Percentiles rank a stretch among this genome's conserved stretches.
Evolutionary conservation across 2,329 filamentous ascomycete species (phyloP).

Genomic region (Pseudocercospora vitis): DNA sequence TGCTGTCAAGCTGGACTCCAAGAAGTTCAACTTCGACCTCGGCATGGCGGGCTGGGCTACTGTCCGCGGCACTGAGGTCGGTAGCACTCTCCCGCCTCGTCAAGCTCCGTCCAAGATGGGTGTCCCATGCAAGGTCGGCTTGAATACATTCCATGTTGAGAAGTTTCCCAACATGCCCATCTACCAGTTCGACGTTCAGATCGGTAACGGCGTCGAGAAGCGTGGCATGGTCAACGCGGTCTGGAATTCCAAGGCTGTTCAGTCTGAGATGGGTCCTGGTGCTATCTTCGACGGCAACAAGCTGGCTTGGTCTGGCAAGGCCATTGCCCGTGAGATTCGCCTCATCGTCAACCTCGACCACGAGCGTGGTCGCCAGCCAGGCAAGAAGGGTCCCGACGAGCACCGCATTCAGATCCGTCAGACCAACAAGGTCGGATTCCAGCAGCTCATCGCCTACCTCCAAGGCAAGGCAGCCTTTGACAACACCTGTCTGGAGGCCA

Average conservation of each 20-base stretch:
- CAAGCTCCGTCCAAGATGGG: conserved; percentile 45
- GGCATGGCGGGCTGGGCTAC: conserved; percentile 32
- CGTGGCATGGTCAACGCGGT: conserved; percentile 70
- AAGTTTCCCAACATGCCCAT: conserved; percentile 62
- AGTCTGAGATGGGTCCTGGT: conserved; percentile 54
- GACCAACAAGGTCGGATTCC: conserved; percentile 69
- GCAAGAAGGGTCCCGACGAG: conserved; percentile 32
- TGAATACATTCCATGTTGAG: conserved; percentile 76
- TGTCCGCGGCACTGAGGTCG: conserved; percentile 28
- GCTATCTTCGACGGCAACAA: conserved; percentile 83
- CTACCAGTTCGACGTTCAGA: conserved; percentile 75
- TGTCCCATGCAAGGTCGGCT: conserved; percentile 41
- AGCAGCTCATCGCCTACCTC: conserved; percentile 66
- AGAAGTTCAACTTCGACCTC: conserved; percentile 34
- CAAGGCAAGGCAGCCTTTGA: conserved; percentile 60
- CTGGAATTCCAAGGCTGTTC: conserved; percentile 67
- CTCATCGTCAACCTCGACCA: conserved; percentile 71
- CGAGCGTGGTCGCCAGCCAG: conserved; percentile 53
- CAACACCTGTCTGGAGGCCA: conserved; percentile 69
- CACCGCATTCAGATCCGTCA: conserved; percentile 63
- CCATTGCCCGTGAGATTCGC: conserved; percentile 36
- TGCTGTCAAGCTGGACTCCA: conserved; percentile 22
- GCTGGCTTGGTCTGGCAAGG: conserved; percentile 71
- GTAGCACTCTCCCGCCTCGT: conserved; percentile 24
- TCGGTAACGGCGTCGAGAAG: conserved; percentile 65